Conservation (phyloP, 176 grass and related monocot genomes). For the Juncus effusus region DNA sequence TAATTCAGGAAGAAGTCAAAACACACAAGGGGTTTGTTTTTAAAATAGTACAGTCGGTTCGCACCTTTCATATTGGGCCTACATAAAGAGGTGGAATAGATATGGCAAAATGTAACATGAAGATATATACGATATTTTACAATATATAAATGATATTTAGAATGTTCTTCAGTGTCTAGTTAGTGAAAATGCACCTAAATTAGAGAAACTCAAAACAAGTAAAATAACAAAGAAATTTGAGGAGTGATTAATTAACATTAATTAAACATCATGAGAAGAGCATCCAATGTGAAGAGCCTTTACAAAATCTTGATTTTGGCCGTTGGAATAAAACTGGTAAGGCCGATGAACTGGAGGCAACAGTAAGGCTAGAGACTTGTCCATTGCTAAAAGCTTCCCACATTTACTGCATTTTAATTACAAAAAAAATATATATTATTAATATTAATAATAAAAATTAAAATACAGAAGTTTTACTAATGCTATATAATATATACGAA, state of each 20-base stretch:
- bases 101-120: no score
- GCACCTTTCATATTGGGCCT: no score
- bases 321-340: conserved; percentile 49
- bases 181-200: no score
- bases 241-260: conserved; percentile 1
- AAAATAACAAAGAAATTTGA: not conserved
- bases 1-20: no score
- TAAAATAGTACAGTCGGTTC: no score
- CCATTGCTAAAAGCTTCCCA: conserved; percentile 55
- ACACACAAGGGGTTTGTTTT: no score
- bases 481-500: not conserved
- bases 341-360: conserved; percentile 75
- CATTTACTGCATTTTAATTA: conserved; percentile 71
- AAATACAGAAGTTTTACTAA: not conserved
- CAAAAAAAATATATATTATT: conserved; percentile 17
- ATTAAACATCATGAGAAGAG: conserved; percentile 53
- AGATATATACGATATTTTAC: no score
- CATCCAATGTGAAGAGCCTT: conserved; percentile 91
- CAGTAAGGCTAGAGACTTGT: conserved; percentile 76
- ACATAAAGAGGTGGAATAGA: no score
- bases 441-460: not conserved
- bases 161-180: no score
- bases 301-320: conserved; percentile 46
- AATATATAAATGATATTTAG: no score
- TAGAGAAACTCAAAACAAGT: no score